Evolutionary conservation across 208 protist species (phyloP), one percentile per base, ranked within the genome.

Genomic region (Trypanosoma boissoni): DNA sequence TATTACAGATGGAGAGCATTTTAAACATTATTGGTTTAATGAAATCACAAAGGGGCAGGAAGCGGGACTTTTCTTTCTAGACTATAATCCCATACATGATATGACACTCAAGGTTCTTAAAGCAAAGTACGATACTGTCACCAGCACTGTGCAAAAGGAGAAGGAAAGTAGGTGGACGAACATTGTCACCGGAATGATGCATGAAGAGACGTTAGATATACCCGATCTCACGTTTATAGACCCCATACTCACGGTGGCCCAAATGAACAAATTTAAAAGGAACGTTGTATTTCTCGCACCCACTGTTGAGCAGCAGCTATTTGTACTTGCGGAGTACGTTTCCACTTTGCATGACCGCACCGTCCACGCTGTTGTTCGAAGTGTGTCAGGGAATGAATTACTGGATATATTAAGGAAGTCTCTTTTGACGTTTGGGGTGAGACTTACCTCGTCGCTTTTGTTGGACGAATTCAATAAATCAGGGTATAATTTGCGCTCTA

Each of bases 261-360:
- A 10, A 3, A 3, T 61, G 26, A n/a, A 50, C 14, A 14, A 8
- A 7, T 5, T 0, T 23, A 16, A 9, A 20, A 6, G n/a, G 18
- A 50, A 61, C 39, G 23, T 51, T 2, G 28, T 51, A 10, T 29
- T 31, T 51, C 24, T 51, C 21, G 14, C 24, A 10, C 21, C 55
- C 14, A 61, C 55, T 23, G 26, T 61, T 2, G 24, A 61, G 12
- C 55, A 61, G 27, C 21, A 61, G 42, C 36, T 50, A 24, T 61
- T 51, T 24, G 24, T 61, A 14, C 2, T 37, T 2, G 37, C 39
- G 10, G 23, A 21, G 9, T 61, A 61, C 29, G 16, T 51, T 18
- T 14, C 2, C 3, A 51, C 32, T 42, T 32, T 2, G n/a, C 7
- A 18, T 6, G 26, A 14, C 5, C 3, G 3, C 10, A 10, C 3